Evolutionary conservation across 1,139 yeast species (phyloP).

Genomic region (Magnusiomyces paraingens): DNA sequence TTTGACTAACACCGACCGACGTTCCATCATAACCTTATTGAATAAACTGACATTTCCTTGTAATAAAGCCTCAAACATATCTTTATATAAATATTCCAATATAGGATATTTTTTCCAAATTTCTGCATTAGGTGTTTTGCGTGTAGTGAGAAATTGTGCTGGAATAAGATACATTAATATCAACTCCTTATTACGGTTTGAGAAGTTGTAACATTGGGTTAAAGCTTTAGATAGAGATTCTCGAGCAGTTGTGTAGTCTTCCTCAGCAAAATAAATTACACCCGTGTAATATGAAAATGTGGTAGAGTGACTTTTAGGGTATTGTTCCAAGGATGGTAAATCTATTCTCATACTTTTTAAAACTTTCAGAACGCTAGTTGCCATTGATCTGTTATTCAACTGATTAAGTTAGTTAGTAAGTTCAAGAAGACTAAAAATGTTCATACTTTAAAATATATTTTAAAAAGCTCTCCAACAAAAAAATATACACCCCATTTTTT

Average conservation of each 20-base stretch:
- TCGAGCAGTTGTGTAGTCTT: slow-evolving; percentile 50
- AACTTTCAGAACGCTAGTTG: slow-evolving; percentile 73
- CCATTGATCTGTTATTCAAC: slow-evolving; percentile 65
- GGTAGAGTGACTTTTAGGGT: slow-evolving; percentile 49
- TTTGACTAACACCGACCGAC: slow-evolving; percentile 48
- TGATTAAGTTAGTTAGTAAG: slow-evolving; percentile 21
- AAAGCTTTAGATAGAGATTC: slow-evolving; percentile 46
- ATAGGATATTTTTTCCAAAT: slow-evolving; percentile 42
- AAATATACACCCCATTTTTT: slow-evolving; percentile 57
- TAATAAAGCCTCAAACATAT: slow-evolving; percentile 44
- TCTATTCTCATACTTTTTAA: slow-evolving; percentile 49
- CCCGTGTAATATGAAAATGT: slow-evolving; percentile 64
- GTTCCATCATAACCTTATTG: slow-evolving; percentile 40
- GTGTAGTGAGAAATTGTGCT: slow-evolving; percentile 26
- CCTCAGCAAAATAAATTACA: slow-evolving; percentile 54
- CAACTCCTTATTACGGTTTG: slow-evolving; percentile 33
- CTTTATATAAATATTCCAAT: slow-evolving; percentile 42
- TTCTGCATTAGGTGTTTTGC: slow-evolving; percentile 32
- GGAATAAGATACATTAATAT: slow-evolving; percentile 37
- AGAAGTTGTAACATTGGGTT: slow-evolving; percentile 29
- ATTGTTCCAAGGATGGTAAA: slow-evolving; percentile 42
- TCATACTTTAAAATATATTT: slow-evolving; percentile 58
- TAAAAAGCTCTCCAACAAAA: slow-evolving; percentile 66
- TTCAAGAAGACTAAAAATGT: slow-evolving; percentile 42
- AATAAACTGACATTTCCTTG: slow-evolving; percentile 51